Conservation (phyloP, 441 rosid genomes). For the Populus hybrid region DNA sequence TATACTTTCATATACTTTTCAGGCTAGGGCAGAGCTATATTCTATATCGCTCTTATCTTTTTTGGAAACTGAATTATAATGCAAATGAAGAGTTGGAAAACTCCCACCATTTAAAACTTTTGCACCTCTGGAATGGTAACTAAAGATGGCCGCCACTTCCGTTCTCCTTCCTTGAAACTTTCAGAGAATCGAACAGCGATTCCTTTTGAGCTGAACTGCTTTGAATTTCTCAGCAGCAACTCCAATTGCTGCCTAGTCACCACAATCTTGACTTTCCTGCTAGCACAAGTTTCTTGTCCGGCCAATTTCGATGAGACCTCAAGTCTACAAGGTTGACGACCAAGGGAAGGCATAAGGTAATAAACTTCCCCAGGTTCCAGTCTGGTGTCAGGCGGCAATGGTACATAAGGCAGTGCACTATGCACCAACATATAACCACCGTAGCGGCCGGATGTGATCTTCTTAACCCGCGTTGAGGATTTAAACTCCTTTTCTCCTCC, state of each 20-base stretch:
- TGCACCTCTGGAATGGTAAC: constrained; percentile 33
- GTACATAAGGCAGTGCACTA: constrained; percentile 17
- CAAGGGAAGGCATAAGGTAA: constrained; percentile 18
- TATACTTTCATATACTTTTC: not conserved
- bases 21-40: not conserved
- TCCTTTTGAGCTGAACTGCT: constrained; percentile 21
- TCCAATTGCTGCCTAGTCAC: constrained; percentile 37
- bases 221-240: constrained; percentile 25
- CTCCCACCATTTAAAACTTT: constrained; percentile 12
- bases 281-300: constrained; percentile 14
- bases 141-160: constrained; percentile 46
- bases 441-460: constrained; percentile 21
- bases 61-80: not conserved
- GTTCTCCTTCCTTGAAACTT: constrained; percentile 8
- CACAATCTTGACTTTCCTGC: constrained; percentile 32
- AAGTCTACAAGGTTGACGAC: not conserved
- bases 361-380: constrained; percentile 27
- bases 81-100: not conserved
- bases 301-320: not conserved
- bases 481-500: constrained; percentile 29
- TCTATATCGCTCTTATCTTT: not conserved
- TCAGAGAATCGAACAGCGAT: constrained; percentile 11
- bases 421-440: constrained; percentile 22
- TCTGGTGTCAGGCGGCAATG: constrained; percentile 20
- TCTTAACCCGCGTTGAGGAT: constrained; percentile 20